Conservation (phyloP, 2,329 filamentous ascomycete species). For the Paracoccidioides lutzii region DNA sequence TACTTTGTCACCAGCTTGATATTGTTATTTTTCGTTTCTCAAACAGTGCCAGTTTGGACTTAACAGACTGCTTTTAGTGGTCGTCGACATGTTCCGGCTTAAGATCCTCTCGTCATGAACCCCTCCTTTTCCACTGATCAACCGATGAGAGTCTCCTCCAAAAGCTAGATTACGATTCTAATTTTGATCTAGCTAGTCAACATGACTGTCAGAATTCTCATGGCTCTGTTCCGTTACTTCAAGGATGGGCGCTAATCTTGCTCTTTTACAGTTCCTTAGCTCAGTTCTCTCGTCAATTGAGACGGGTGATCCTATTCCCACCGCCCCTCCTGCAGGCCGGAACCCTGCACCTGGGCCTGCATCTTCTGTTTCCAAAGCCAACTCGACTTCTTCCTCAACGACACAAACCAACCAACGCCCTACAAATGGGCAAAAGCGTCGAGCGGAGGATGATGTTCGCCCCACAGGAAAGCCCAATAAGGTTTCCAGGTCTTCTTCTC, state of each 20-base stretch:
- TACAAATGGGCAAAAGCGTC: constrained; percentile 1
- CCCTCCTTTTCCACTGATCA: not conserved
- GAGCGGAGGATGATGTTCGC: not conserved
- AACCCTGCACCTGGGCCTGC: constrained; percentile 5
- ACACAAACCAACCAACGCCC: not conserved
- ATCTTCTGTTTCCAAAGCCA: not conserved
- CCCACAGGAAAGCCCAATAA: not conserved
- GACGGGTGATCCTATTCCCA: constrained; percentile 22
- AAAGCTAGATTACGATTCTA: not conserved
- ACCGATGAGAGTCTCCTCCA: not conserved
- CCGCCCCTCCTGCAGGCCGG: constrained; percentile 11
- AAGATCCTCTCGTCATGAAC: constrained; percentile 2
- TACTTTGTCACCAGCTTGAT: not conserved
- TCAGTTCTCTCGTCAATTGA: constrained; percentile 40
- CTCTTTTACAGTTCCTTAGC: constrained; percentile 34
- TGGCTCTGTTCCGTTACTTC: not conserved
- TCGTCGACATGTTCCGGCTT: constrained; percentile 1
- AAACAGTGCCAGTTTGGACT: not conserved
- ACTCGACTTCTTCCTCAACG: not conserved
- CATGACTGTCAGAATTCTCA: constrained; percentile 29
- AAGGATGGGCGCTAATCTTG: not conserved
- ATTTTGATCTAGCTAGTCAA: not conserved
- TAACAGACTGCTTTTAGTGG: not conserved
- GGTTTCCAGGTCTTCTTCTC: constrained; percentile 1
- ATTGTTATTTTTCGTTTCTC: not conserved